Conservation (phyloP, 1,284 basidiomycete genomes). For the Austropuccinia psidii region DNA sequence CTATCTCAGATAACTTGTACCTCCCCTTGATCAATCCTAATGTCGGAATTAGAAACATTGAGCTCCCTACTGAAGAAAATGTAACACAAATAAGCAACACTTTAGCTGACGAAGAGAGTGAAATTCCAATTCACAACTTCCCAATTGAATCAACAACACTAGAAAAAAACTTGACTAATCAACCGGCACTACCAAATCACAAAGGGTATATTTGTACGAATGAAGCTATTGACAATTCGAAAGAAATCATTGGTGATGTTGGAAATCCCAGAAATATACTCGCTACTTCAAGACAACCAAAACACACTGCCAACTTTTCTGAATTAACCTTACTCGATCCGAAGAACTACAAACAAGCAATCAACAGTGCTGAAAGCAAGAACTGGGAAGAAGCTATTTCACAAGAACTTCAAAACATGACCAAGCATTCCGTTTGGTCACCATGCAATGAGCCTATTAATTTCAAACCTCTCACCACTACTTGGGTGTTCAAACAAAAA, state of each 20-base stretch:
- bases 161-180: too few species aligned
- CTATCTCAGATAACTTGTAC: too few species aligned
- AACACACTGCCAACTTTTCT: neutral
- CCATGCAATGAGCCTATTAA: conserved; percentile 1
- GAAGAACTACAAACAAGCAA: conserved; percentile 1
- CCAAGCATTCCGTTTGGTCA: neutral
- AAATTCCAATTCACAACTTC: neutral
- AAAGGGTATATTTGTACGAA: too few species aligned
- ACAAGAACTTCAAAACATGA: neutral
- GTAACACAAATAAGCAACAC: too few species aligned
- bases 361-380: neutral
- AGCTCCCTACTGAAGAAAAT: too few species aligned
- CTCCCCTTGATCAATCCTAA: too few species aligned
- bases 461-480: conserved; percentile 40
- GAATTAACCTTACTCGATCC: neutral
- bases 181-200: too few species aligned
- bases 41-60: too few species aligned
- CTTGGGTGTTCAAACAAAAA: conserved; percentile 44
- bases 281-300: neutral
- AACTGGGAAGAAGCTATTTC: neutral
- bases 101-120: too few species aligned
- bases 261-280: neutral
- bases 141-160: neutral
- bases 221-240: too few species aligned
- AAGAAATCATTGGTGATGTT: too few species aligned